Base-by-base conservation (phyloP, 2,329 filamentous ascomycete species). In the Alternaria hordeiaustralica region DNA sequence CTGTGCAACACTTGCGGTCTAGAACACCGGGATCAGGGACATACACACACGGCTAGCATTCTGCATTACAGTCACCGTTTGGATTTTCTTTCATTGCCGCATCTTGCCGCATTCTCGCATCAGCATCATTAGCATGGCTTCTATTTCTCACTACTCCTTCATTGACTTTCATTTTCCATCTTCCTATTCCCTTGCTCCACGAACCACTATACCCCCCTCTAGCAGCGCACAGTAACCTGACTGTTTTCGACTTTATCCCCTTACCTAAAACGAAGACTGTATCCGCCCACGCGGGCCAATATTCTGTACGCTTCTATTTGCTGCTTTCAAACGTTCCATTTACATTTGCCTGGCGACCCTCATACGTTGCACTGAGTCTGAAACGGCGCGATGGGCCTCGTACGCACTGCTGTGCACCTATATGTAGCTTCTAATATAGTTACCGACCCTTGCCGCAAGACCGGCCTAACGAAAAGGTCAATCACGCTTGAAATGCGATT, bases 251-350 rank as follows among this genome's bases (percentile, higher is more conserved):
- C 66, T 60, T 71, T 65, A 69, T 71, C 65, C 44, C 60, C 55
- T 71, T 62, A 62, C 63, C 66, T 54, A 61, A 68, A 73, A 78
- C 76, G 75, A 79, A 80, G 78, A 80, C 73, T 78, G 77, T 79
- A 77, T 74, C 78, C 75, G 79, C 79, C 79, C 79, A 69, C 79
- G 78, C 79, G 78, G 79, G 75, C 70, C 66, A 75, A 65, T 71
- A 68, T 64, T 46, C 54, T 78, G 75, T 77, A 75, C 67, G 62
- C 65, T 73, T 70, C 58, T 67, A 53, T 57, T 63, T 58, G 54
- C 55, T 58, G 51, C 20, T 58, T 62, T 60, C 41, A 20, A 57
- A 30, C 43, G 46, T 61, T 61, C 47, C 46, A 55, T 55, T 60
- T 36, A 49, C 51, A 60, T 44, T 46, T 51, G 30, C 49, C 53